Base-by-base conservation (phyloP, 331 rosid species). In the Spiraea crenata region DNA sequence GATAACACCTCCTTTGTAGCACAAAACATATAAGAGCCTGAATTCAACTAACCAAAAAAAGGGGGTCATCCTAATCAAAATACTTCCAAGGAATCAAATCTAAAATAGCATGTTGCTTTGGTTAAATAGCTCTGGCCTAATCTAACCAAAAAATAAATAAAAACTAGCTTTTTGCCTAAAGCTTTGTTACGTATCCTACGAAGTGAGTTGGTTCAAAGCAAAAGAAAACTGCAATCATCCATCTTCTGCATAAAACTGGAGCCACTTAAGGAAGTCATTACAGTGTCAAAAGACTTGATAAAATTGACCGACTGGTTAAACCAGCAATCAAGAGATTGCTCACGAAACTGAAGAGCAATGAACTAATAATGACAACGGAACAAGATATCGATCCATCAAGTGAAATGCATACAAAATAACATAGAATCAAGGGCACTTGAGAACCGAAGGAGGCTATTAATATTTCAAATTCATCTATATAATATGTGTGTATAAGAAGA, bases 381-480 rank as follows among this genome's bases (percentile, higher is more conserved):
- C 6, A 6, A 42, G 47, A 42, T 0, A 10, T 54, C 3, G 35
- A 54, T 54, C 31, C 35, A 17, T 20, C 31, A 25, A 25, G 35
- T 2, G 35, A 59, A 15, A 59, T 59, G 38, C 16, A 57, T 57
- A 57, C 65, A 45, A 17, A 25, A 44, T 12, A 11, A 19, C 42
- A 63, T 45, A 63, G 5, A 44, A 42, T 63, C 67, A 5, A 63
- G 16, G 17, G 48, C 49, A 62, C 51, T 42, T 17, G 67, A 63
- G 69, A 45, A 44, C 44, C 54, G 54, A 19, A 39, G n/a, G 6
- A 17, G 70, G 70, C 31, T 46, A 46, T 3, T 65, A 37, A 50
- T 65, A 7, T 46, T 46, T 65, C 5, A 20, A 68, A 25, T 25
- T 25, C 31, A 25, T 25, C 31, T 17, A 67, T 6, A 51, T 10